Evolutionary conservation across 2,329 filamentous ascomycete genomes (phyloP).

Genomic region (Colletotrichum lindemuthianum): DNA sequence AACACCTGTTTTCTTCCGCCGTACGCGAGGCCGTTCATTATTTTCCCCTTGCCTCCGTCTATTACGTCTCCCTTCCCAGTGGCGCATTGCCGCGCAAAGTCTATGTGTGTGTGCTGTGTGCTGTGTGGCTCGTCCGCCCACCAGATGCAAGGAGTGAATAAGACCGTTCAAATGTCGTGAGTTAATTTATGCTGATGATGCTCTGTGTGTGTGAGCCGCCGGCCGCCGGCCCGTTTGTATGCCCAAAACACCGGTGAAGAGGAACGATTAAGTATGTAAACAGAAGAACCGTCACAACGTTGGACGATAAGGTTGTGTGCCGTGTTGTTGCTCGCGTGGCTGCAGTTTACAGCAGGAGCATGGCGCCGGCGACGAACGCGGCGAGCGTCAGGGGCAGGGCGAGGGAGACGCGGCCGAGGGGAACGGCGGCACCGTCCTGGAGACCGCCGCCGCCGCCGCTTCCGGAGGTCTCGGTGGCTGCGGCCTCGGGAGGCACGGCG

Average conservation of each 20-base stretch:
- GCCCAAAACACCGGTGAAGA: conserved; percentile 18
- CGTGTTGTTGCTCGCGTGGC: background rate
- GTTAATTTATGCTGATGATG: conserved; percentile 31
- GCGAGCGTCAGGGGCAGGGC: conserved; percentile 39
- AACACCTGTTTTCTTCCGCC: conserved; percentile 5
- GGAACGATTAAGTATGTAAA: conserved; percentile 27
- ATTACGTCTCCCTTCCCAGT: background rate
- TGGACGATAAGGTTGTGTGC: background rate
- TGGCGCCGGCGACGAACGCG: conserved; percentile 40
- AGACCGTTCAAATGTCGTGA: conserved; percentile 35
- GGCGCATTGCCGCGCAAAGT: conserved; percentile 24
- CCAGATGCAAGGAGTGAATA: conserved; percentile 36
- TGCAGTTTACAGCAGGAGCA: conserved; percentile 26
- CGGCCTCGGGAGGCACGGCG: conserved; percentile 50
- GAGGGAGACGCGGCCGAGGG: conserved; percentile 36
- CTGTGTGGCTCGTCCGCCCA: conserved; percentile 7
- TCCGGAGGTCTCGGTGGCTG: conserved; percentile 40
- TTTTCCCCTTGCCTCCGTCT: conserved; percentile 18
- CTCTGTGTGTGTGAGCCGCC: conserved; percentile 27
- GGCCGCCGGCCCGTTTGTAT: conserved; percentile 7
- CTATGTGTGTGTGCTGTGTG: conserved; percentile 23
- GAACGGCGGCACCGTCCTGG: conserved; percentile 48
- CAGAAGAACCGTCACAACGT: conserved; percentile 13
- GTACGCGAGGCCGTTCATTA: conserved; percentile 8
- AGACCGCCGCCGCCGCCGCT: conserved; percentile 41